Conservation (phyloP, 2,329 filamentous ascomycete genomes). For the Stemphylium lycopersici region DNA sequence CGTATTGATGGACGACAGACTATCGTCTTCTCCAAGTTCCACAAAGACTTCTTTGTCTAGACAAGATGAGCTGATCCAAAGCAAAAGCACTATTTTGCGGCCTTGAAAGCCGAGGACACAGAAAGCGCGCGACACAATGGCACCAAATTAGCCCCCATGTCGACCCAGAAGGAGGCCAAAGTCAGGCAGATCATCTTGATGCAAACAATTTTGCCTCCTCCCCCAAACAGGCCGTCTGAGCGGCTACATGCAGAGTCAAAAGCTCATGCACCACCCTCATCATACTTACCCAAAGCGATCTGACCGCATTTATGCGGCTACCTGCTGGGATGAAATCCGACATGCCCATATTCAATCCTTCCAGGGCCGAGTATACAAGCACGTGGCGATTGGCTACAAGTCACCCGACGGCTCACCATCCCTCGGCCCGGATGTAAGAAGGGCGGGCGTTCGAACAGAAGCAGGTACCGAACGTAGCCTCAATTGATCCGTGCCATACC, state of each 20-base stretch:
- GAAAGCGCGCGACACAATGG: neutral
- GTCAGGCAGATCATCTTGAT: neutral
- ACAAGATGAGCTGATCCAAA: neutral
- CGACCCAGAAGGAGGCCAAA: neutral
- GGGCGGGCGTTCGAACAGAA: neutral
- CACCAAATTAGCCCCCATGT: neutral
- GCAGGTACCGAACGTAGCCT: conserved; percentile 9
- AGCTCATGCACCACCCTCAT: neutral
- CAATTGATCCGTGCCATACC: neutral
- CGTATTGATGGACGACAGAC: neutral
- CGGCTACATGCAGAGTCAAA: neutral
- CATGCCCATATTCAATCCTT: neutral
- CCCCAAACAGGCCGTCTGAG: neutral
- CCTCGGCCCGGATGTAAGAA: neutral
- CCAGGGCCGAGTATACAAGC: neutral
- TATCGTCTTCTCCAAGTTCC: neutral
- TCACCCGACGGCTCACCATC: neutral
- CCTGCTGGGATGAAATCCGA: neutral
- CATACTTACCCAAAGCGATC: neutral
- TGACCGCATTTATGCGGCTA: conserved; percentile 6
- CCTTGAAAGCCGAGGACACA: neutral
- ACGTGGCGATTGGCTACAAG: neutral
- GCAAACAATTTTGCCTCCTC: neutral
- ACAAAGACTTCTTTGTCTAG: neutral
- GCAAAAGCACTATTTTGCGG: neutral